These are phyloP conservation scores for Penicillium hesseltinei DNA, from an alignment of 2,329 filamentous ascomycete genomes.

Conservation along the genomic window DNA sequence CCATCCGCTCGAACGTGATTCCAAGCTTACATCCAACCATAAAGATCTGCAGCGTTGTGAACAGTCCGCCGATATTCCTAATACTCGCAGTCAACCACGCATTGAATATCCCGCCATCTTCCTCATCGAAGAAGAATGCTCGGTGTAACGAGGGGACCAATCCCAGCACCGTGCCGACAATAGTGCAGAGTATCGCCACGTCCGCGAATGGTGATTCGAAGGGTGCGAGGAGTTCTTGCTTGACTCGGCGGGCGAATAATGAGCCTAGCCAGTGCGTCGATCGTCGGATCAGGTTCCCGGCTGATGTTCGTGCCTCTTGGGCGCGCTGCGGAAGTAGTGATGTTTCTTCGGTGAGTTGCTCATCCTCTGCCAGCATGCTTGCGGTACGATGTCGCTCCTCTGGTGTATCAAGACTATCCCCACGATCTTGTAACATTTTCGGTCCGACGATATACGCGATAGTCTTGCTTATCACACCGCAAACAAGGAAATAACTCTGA, in stretches of 20 bases:
- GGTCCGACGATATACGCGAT: not conserved
- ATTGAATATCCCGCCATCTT: conserved; percentile 62
- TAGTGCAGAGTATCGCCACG: conserved; percentile 60
- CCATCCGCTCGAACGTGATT: conserved; percentile 51
- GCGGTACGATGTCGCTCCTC: not conserved
- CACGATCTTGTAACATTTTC: not conserved
- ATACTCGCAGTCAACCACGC: conserved; percentile 65
- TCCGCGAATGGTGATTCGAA: conserved; percentile 57
- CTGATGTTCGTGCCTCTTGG: conserved; percentile 14
- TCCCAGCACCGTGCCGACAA: conserved; percentile 56
- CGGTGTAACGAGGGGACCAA: conserved; percentile 58
- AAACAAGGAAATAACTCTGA: not conserved
- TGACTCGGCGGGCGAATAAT: conserved; percentile 34
- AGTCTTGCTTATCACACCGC: not conserved
- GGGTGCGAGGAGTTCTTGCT: conserved; percentile 36
- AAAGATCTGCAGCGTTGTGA: conserved; percentile 64
- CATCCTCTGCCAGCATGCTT: not conserved
- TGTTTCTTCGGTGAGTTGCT: conserved; percentile 47
- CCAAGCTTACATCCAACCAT: conserved; percentile 66
- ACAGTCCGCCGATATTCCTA: conserved; percentile 62
- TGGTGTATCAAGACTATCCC: not conserved
- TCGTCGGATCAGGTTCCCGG: conserved; percentile 24
- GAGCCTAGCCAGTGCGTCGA: conserved; percentile 29
- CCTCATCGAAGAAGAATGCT: conserved; percentile 59
- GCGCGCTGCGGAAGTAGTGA: conserved; percentile 49